Evolutionary conservation across 73 alveolate species (phyloP).

Genomic region (Paramecium biaurelia): DNA sequence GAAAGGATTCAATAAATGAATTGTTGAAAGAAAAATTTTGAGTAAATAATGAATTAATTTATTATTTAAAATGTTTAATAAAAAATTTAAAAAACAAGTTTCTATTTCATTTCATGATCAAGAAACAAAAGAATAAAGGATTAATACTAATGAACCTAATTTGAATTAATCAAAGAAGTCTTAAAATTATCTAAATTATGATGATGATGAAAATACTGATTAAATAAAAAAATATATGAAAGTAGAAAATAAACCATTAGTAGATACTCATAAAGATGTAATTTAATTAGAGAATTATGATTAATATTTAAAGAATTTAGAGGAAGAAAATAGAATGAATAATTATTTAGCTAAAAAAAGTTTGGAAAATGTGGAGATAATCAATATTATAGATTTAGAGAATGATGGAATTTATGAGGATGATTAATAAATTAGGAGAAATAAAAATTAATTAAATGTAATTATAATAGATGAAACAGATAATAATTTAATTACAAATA

Average conservation of each 20-base stretch:
- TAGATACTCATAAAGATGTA: background rate
- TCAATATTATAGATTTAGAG: background rate
- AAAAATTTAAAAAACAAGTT: background rate
- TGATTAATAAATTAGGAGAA: background rate
- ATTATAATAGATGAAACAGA: slow-evolving; percentile 24
- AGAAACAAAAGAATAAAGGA: background rate
- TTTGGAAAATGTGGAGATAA: background rate
- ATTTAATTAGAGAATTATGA: background rate
- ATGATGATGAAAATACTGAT: background rate
- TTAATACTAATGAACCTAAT: background rate
- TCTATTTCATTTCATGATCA: background rate
- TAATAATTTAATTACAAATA: background rate
- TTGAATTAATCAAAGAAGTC: background rate
- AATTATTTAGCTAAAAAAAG: background rate
- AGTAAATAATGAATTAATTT: background rate
- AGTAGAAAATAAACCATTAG: background rate
- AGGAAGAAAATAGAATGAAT: background rate
- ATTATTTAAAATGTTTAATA: background rate
- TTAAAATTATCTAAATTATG: background rate
- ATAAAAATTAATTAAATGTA: background rate
- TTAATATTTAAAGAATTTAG: background rate
- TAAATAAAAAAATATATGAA: background rate
- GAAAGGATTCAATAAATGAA: background rate
- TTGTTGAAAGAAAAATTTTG: background rate
- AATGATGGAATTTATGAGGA: background rate